These are phyloP conservation scores for Lactuca saligna DNA, from an alignment of 129 eudicot genomes.

Conservation along the genomic window DNA sequence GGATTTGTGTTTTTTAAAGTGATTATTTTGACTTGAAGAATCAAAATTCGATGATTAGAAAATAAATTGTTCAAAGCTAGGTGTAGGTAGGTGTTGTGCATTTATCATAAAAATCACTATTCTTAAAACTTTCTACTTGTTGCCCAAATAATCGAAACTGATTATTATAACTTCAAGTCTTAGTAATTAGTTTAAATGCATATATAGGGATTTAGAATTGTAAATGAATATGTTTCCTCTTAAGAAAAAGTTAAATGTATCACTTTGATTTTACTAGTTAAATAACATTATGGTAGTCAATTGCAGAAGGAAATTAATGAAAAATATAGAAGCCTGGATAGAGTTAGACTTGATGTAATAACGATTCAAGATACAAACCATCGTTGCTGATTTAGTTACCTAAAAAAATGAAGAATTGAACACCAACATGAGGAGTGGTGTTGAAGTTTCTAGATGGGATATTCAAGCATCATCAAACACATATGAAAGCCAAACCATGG, in stretches of 20 bases:
- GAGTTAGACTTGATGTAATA: neutral
- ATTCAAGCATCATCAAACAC: slow-evolving; percentile 17
- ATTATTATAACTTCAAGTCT: too few species aligned
- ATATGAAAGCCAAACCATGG: slow-evolving; percentile 23
- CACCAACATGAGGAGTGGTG: neutral
- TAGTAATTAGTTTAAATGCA: too few species aligned
- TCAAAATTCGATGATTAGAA: too few species aligned
- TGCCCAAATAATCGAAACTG: too few species aligned
- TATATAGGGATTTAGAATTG: too few species aligned
- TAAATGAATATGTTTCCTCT: too few species aligned
- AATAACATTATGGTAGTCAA: neutral
- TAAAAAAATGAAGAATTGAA: slow-evolving; percentile 30
- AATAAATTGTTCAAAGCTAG: too few species aligned
- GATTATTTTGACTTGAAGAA: too few species aligned
- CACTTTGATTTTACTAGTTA: neutral
- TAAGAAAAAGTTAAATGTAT: neutral
- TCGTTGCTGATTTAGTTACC: slow-evolving; percentile 12
- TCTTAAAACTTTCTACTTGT: too few species aligned
- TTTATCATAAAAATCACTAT: too few species aligned
- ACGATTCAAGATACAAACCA: slow-evolving; percentile 8
- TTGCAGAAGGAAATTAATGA: neutral
- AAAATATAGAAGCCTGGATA: neutral
- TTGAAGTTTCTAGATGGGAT: slow-evolving; percentile 3
- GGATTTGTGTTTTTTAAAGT: too few species aligned
- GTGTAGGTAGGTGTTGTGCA: too few species aligned